These are phyloP conservation scores for Fusarium gaditjirri DNA, from an alignment of 2,329 filamentous ascomycete species.

Conservation along the genomic window DNA sequence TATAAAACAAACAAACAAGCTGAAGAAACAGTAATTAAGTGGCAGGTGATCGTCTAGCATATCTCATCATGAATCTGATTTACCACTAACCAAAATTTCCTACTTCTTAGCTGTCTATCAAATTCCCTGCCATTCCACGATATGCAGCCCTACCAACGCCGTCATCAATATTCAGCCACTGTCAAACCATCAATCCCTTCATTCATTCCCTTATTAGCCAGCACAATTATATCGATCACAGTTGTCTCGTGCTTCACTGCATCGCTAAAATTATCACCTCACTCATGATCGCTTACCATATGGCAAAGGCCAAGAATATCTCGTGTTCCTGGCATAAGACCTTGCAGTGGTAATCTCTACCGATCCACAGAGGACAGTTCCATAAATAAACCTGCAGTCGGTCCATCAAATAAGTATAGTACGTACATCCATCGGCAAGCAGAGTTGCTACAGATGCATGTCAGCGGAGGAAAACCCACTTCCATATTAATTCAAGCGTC, in stretches of 20 bases:
- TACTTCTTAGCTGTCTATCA: neutral
- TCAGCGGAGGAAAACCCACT: constrained; percentile 10
- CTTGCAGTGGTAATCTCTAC: constrained; percentile 30
- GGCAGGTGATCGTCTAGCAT: neutral
- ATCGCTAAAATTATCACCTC: constrained; percentile 2
- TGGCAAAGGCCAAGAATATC: neutral
- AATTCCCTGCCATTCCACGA: constrained; percentile 11
- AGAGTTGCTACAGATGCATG: constrained; percentile 7
- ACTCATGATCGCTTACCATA: neutral
- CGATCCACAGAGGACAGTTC: constrained; percentile 28
- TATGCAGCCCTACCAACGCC: constrained; percentile 20
- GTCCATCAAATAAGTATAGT: constrained; percentile 13
- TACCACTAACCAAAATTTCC: neutral
- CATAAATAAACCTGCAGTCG: constrained; percentile 32
- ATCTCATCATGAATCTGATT: constrained; percentile 1
- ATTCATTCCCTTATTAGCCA: neutral
- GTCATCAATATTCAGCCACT: constrained; percentile 17
- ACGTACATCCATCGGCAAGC: neutral
- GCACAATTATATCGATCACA: neutral
- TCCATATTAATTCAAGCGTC: constrained; percentile 21
- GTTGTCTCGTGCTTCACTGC: constrained; percentile 1
- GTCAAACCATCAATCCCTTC: neutral
- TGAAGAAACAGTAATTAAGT: neutral
- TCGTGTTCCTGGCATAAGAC: constrained; percentile 20
- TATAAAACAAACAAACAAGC: neutral